Conservation (phyloP, 148 eudicot genomes). For the Vaccinium vitisidaea region DNA sequence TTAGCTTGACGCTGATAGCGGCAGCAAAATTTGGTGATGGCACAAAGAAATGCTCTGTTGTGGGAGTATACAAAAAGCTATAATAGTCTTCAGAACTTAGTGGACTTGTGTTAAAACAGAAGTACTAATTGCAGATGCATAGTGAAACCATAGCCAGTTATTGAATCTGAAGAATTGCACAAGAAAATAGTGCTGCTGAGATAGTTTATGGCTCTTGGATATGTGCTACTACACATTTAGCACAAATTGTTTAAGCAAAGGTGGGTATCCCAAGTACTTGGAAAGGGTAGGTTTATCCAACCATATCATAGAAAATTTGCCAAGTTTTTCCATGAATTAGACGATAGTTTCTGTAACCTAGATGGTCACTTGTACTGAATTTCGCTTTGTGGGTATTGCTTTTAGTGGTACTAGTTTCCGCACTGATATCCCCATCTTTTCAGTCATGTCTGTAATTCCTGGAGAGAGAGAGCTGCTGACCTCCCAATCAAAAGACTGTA, state of each 20-base stretch:
- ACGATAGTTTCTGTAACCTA: neutral
- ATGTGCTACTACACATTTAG: neutral
- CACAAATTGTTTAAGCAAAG: too few species aligned
- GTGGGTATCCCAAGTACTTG: too few species aligned
- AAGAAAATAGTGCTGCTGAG: neutral
- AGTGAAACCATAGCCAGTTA: neutral
- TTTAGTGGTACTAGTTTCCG: slow-evolving; percentile 2
- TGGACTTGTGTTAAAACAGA: neutral
- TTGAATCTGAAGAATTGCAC: neutral
- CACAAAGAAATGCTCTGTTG: too few species aligned
- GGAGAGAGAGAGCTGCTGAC: neutral
- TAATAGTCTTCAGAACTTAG: neutral
- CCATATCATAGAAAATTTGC: too few species aligned
- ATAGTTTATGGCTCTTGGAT: neutral
- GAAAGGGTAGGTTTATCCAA: too few species aligned
- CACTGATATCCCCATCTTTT: slow-evolving; percentile 4
- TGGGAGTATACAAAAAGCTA: too few species aligned
- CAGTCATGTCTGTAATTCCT: slow-evolving; percentile 8
- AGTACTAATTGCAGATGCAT: neutral
- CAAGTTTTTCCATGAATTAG: too few species aligned
- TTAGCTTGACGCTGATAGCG: too few species aligned
- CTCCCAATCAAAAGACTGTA: slow-evolving; percentile 16
- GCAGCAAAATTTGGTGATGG: too few species aligned
- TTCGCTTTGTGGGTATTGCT: slow-evolving; percentile 11
- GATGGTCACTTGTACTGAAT: neutral